Evolutionary conservation across 495 filamentous ascomycete species (phyloP).

Genomic region (Tricharina praecox): DNA sequence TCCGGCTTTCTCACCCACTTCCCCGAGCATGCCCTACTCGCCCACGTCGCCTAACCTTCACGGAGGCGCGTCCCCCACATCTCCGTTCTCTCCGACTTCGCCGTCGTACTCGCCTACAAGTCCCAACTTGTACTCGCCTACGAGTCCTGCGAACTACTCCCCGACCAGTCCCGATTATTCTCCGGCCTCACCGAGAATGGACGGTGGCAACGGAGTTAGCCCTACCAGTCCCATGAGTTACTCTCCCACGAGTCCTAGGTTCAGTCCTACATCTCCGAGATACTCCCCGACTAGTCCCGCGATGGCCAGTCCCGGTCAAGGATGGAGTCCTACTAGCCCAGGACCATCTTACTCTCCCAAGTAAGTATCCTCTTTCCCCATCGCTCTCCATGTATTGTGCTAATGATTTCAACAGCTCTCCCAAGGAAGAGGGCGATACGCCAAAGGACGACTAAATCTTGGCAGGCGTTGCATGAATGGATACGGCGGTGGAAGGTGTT

Average conservation of each 20-base stretch:
- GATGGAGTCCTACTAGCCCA: constrained; percentile 39
- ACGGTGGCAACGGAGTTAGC: constrained; percentile 17
- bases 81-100: constrained; percentile 46
- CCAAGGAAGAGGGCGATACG: constrained; percentile 2
- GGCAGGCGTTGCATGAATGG: neutral
- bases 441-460: constrained; percentile 1
- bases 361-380: constrained; percentile 13
- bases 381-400: neutral
- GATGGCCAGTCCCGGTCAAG: constrained; percentile 40
- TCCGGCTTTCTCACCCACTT: constrained; percentile 65
- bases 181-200: constrained; percentile 24
- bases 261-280: constrained; percentile 57
- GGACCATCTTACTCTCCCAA: constrained; percentile 34
- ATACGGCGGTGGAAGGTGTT: neutral
- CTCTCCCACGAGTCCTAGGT: constrained; percentile 53
- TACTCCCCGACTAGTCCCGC: constrained; percentile 66
- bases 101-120: constrained; percentile 47
- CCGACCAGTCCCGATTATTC: constrained; percentile 46
- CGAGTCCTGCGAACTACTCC: constrained; percentile 47
- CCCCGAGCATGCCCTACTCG: constrained; percentile 37
- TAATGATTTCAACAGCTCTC: neutral
- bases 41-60: constrained; percentile 29
- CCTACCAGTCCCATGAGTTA: constrained; percentile 34
- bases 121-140: constrained; percentile 32
- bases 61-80: constrained; percentile 33